Conservation (phyloP, 176 grass and related monocot species). For the Ampelocalamus luodianensis region DNA sequence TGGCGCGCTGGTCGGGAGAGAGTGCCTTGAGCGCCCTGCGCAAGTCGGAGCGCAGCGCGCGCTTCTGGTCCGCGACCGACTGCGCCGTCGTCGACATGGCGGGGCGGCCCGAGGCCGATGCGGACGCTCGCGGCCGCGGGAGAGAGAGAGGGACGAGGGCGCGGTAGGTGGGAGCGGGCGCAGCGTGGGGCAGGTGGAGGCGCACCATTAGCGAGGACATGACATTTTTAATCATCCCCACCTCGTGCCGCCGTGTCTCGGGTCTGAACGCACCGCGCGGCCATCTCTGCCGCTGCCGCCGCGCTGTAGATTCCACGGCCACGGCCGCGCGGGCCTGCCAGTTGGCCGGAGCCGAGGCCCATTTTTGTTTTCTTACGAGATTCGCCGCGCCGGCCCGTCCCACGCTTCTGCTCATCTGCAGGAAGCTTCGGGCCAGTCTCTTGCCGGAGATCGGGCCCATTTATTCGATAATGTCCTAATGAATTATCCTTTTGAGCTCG, state of each 20-base stretch:
- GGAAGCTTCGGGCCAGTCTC: background rate
- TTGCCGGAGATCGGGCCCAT: background rate
- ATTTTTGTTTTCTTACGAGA: background rate
- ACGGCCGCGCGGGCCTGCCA: background rate
- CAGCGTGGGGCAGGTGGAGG: constrained; percentile 45
- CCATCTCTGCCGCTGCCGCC: background rate
- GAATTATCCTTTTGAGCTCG: no score
- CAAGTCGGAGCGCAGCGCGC: constrained; percentile 67
- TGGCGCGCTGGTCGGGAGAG: constrained; percentile 63
- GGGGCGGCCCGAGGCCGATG: background rate
- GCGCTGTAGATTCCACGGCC: background rate
- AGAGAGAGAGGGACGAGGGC: background rate
- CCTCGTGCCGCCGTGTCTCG: constrained; percentile 30
- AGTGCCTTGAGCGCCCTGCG: constrained; percentile 76
- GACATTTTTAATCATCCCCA: constrained; percentile 59
- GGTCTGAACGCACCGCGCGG: background rate
- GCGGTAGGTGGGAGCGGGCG: constrained; percentile 42
- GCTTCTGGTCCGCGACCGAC: constrained; percentile 63
- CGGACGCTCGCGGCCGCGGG: constrained; percentile 9
- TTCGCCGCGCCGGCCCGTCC: background rate
- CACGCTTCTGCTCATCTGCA: background rate
- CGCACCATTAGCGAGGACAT: constrained; percentile 51
- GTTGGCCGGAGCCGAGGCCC: background rate
- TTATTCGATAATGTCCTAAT: no score
- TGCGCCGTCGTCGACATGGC: constrained; percentile 53